A percentile compares a stretch with the other conserved stretches of the same genome.
phyloP scores from a whole-genome alignment of 2,329 filamentous ascomycete species.

The Rutstroemia sp. region DNA sequence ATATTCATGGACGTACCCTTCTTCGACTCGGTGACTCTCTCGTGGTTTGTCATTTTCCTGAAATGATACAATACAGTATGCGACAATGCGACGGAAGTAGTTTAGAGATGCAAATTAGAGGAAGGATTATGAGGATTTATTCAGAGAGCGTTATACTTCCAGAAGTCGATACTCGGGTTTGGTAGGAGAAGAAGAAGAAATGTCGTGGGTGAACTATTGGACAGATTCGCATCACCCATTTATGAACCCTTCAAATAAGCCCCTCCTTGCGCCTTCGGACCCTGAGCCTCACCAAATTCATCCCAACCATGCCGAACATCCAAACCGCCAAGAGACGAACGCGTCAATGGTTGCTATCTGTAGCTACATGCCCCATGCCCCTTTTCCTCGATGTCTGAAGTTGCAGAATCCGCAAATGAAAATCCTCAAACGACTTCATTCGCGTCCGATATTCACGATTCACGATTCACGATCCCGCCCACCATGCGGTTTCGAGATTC shows the following conservation, averaged over 20 bases:
- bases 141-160: too few relatives aligned
- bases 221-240: neutral
- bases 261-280: too few relatives aligned
- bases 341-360: neutral
- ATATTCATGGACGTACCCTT: conserved; percentile 17
- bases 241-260: too few relatives aligned
- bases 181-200: neutral
- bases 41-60: conserved; percentile 7
- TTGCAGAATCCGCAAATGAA: too few relatives aligned
- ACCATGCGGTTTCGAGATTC: neutral
- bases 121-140: neutral
- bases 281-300: too few relatives aligned
- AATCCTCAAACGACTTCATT: neutral
- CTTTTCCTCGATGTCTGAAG: too few relatives aligned
- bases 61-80: neutral
- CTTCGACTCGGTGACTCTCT: conserved; percentile 25
- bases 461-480: too few relatives aligned
- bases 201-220: neutral
- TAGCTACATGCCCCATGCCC: too few relatives aligned
- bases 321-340: neutral
- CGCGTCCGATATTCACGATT: neutral
- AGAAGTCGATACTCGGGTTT: too few relatives aligned
- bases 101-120: neutral
- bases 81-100: neutral
- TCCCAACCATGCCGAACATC: neutral